Conservation (phyloP, 2,329 filamentous ascomycete species). For the Pyrenophora tritici-repentis region DNA sequence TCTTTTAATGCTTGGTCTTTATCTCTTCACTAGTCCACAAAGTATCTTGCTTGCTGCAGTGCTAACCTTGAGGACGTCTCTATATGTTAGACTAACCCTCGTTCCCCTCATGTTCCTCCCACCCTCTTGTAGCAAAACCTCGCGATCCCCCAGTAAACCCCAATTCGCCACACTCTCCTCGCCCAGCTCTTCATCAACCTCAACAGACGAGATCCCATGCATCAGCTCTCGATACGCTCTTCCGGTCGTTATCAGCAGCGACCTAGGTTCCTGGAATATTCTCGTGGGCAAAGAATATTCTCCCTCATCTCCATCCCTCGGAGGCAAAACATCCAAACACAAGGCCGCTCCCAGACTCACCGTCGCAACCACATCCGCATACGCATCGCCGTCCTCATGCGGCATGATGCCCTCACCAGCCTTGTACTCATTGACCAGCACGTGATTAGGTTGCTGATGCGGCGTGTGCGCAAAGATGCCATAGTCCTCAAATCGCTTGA, state of each 20-base stretch:
- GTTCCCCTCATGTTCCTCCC: conserved; percentile 64
- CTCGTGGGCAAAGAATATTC: conserved; percentile 43
- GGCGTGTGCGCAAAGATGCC: conserved; percentile 67
- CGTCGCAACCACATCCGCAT: conserved; percentile 86
- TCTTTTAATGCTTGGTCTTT: background rate
- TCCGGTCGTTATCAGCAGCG: conserved; percentile 72
- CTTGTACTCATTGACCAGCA: conserved; percentile 89
- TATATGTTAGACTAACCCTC: conserved; percentile 77
- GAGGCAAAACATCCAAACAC: conserved; percentile 72
- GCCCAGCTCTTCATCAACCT: conserved; percentile 68
- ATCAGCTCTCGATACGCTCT: conserved; percentile 71
- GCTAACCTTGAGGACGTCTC: conserved; percentile 71
- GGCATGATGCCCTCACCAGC: conserved; percentile 94
- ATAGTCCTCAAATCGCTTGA: conserved; percentile 59
- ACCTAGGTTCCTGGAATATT: conserved; percentile 84
- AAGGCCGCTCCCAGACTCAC: conserved; percentile 80
- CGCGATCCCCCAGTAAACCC: conserved; percentile 62
- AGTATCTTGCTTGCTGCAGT: conserved; percentile 39
- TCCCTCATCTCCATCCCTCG: conserved; percentile 27
- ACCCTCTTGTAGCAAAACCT: conserved; percentile 46
- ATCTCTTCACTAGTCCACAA: conserved; percentile 21
- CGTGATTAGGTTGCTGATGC: conserved; percentile 82
- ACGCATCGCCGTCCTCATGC: conserved; percentile 90
- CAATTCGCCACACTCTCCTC: conserved; percentile 69
- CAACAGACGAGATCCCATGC: conserved; percentile 72